phyloP scores from a whole-genome alignment of 805 yeast species.

The Sungouiozyma intestinalis region DNA sequence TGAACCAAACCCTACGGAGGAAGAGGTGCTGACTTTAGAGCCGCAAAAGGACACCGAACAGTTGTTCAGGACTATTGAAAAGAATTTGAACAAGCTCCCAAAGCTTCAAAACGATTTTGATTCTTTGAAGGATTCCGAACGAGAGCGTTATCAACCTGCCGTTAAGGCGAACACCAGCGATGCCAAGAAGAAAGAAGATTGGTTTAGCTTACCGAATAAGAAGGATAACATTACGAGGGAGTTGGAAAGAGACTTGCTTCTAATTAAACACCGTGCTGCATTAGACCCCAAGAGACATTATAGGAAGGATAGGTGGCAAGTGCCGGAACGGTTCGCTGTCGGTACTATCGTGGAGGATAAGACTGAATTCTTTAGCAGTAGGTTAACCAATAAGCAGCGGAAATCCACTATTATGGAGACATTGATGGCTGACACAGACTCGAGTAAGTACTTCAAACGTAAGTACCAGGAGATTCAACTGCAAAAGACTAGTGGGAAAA shows the following conservation, averaged over 20 bases:
- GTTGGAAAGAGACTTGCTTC: slow-evolving; percentile 63
- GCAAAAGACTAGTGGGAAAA: slow-evolving; percentile 52
- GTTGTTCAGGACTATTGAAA: slow-evolving; percentile 22
- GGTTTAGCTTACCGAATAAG: slow-evolving; percentile 75
- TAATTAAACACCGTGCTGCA: slow-evolving; percentile 79
- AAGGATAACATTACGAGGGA: slow-evolving; percentile 51
- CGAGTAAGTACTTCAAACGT: slow-evolving; percentile 71
- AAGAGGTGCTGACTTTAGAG: background rate
- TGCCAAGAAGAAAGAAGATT: slow-evolving; percentile 31
- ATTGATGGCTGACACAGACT: slow-evolving; percentile 59
- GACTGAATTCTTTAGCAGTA: slow-evolving; percentile 53
- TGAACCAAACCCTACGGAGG: background rate
- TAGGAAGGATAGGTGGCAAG: slow-evolving; percentile 70
- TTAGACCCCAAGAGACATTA: slow-evolving; percentile 94
- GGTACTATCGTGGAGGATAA: slow-evolving; percentile 83
- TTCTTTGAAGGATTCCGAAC: slow-evolving; percentile 6
- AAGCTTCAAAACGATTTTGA: slow-evolving; percentile 24
- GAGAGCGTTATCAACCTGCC: background rate
- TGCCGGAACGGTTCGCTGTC: slow-evolving; percentile 72
- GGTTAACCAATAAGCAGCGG: slow-evolving; percentile 61
- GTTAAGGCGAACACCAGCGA: background rate
- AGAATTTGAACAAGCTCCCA: slow-evolving; percentile 20
- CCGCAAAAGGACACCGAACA: slow-evolving; percentile 11
- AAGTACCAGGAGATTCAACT: slow-evolving; percentile 73
- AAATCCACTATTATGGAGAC: slow-evolving; percentile 75